These are phyloP conservation scores for Phialophora verrucosa DNA, from an alignment of 2,329 filamentous ascomycete genomes.

Conservation along the genomic window DNA sequence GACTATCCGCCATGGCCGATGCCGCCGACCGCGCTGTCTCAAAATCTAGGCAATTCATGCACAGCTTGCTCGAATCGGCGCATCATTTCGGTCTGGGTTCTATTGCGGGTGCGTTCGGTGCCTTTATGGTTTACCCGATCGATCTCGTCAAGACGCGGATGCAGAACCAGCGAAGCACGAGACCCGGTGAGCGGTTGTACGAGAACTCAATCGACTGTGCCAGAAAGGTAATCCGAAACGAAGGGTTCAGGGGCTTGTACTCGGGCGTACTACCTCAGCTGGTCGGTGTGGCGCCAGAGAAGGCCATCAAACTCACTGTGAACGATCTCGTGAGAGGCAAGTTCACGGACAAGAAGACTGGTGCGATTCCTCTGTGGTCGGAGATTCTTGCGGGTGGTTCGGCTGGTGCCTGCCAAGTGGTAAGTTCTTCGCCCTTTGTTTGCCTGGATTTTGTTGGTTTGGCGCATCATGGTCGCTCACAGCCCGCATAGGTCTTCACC, in stretches of 20 bases:
- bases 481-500: conserved; percentile 76
- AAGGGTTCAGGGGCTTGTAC: conserved; percentile 88
- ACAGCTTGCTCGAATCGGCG: conserved; percentile 72
- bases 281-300: conserved; percentile 97
- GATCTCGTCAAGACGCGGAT: conserved; percentile 98
- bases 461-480: conserved; percentile 18
- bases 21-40: conserved; percentile 61
- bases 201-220: conserved; percentile 98
- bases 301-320: conserved; percentile 98
- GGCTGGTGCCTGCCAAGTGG: conserved; percentile 94
- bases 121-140: conserved; percentile 99
- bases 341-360: conserved; percentile 74
- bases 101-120: conserved; percentile 92
- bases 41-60: conserved; percentile 63
- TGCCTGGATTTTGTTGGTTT: conserved; percentile 1
- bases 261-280: conserved; percentile 94
- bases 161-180: conserved; percentile 89
- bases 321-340: conserved; percentile 86
- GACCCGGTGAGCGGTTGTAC: conserved; percentile 86
- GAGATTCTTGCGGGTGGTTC: conserved; percentile 88
- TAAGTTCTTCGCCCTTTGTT: conserved; percentile 58
- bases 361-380: conserved; percentile 70
- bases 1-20: conserved; percentile 47
- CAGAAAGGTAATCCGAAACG: conserved; percentile 88
- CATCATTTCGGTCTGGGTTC: conserved; percentile 93